Base-by-base conservation (phyloP, 345 rosid species). In the Bruguiera sexangula region DNA sequence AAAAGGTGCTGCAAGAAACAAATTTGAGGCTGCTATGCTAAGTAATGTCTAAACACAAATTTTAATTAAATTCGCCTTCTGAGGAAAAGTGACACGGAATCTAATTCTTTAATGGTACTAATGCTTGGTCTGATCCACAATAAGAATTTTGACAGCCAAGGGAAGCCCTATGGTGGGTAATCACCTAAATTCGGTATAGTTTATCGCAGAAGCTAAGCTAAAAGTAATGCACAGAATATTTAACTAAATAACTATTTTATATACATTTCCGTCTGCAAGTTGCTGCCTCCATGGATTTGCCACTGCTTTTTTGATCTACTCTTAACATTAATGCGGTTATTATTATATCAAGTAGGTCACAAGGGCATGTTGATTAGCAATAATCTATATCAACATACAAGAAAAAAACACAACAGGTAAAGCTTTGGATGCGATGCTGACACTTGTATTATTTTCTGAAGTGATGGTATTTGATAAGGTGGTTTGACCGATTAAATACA, bases 231-330 rank as follows among this genome's bases (percentile, higher is more conserved):
- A 67, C 75, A 70, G 67, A 79, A 75, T 75, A 75, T 67, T 30
- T 56, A 72, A 39, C 48, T 62, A 67, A 48, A 62, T 64, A 64
- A 74, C 65, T 64, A 50, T 2, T 66, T 57, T 16, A 63, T 29
- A 22, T 71, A 59, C 68, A 68, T 67, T 73, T 72, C 77, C 83
- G 79, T 78, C 65, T 76, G 57, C 79, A 75, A 78, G 82, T 72
- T 80, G 82, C 82, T 80, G 64, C 80, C 77, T 72, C 73, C 75
- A 58, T 29, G 71, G 82, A 79, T 81, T 59, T 66, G 83, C 54
- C 71, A 34, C 55, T 29, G 78, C 74, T 73, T 78, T 76, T 74
- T 71, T 46, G 54, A 80, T 82, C 75, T 75, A 73, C 73, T 68
- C 76, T 68, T 73, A 43, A 30, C 22, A 56, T 70, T 20, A n/a